A percentile compares a stretch with the other conserved stretches of the same genome.
Evolutionary conservation across 2,329 filamentous ascomycete genomes (phyloP).

Genomic region (Microcyclospora tardicrescens): DNA sequence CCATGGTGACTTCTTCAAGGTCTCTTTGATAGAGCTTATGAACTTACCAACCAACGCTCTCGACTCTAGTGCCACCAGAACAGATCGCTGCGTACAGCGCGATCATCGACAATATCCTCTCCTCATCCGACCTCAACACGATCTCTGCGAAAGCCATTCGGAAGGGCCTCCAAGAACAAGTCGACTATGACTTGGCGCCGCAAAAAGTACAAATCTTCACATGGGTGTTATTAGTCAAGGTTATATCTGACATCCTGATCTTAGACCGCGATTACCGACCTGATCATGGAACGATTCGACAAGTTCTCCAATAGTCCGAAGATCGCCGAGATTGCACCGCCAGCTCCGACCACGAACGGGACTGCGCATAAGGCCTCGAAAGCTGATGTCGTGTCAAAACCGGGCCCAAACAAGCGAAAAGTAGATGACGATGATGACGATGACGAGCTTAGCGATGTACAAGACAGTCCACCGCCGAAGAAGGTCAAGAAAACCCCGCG

Average conservation of each 20-base stretch:
- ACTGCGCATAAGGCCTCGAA: slow-evolving; percentile 19
- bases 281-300: slow-evolving; percentile 40
- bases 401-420: slow-evolving; percentile 29
- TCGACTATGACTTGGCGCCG: slow-evolving; percentile 48
- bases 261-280: slow-evolving; percentile 31
- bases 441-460: slow-evolving; percentile 29
- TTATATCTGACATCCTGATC: not conserved
- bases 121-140: slow-evolving; percentile 47
- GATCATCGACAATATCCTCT: slow-evolving; percentile 52
- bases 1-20: too few relatives aligned
- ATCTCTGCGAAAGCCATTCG: slow-evolving; percentile 54
- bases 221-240: not conserved
- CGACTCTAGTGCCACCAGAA: slow-evolving; percentile 15
- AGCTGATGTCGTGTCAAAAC: slow-evolving; percentile 3
- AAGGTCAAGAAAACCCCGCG: slow-evolving; percentile 39
- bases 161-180: slow-evolving; percentile 46
- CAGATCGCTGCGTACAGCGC: slow-evolving; percentile 30
- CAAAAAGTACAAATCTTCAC: slow-evolving; percentile 39
- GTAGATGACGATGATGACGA: slow-evolving; percentile 14
- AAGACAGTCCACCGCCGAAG: slow-evolving; percentile 25
- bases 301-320: slow-evolving; percentile 27
- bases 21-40: too few relatives aligned
- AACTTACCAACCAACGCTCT: too few relatives aligned
- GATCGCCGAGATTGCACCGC: slow-evolving; percentile 16
- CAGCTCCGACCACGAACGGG: slow-evolving; percentile 27